A percentile compares a stretch with the other conserved stretches of the same genome.
Conservation (phyloP, 169 alveolate species). For the Toxoplasma gondii region DNA sequence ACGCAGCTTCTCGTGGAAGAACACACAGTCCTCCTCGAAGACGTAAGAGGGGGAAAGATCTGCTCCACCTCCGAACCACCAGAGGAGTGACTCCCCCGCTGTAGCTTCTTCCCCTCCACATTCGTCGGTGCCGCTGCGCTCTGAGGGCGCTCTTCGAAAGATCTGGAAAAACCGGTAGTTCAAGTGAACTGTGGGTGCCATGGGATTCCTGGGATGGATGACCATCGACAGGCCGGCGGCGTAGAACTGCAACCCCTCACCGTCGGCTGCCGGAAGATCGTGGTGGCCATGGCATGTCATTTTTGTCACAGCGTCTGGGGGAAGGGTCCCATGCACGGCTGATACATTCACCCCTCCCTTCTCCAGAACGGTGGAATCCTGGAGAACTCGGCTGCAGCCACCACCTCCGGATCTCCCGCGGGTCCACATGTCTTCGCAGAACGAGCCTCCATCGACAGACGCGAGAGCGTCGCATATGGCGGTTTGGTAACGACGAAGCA, state of each 20-base stretch:
- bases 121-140: not conserved
- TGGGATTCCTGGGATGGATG: slow-evolving; percentile 87
- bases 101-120: not conserved
- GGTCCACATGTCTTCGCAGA: slow-evolving; percentile 76
- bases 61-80: slow-evolving; percentile 94
- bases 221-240: slow-evolving; percentile 89
- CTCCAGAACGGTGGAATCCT: slow-evolving; percentile 84
- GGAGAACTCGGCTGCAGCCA: slow-evolving; percentile 81
- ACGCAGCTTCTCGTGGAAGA: slow-evolving; percentile 82
- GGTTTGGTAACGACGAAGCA: slow-evolving; percentile 64
- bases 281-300: slow-evolving; percentile 64
- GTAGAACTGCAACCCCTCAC: slow-evolving; percentile 66
- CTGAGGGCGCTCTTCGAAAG: slow-evolving; percentile 34
- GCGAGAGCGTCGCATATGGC: slow-evolving; percentile 67
- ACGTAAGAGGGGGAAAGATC: slow-evolving; percentile 90
- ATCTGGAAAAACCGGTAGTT: slow-evolving; percentile 84
- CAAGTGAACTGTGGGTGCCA: slow-evolving; percentile 85
- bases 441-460: slow-evolving; percentile 67
- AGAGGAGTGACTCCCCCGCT: slow-evolving; percentile 34
- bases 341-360: slow-evolving; percentile 85
- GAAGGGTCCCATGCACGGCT: slow-evolving; percentile 78
- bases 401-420: slow-evolving; percentile 79
- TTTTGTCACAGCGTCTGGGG: slow-evolving; percentile 72
- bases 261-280: slow-evolving; percentile 3
- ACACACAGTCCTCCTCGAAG: slow-evolving; percentile 81